Conservation (phyloP, 148 eudicot species). For the Chenopodium suecicum region DNA sequence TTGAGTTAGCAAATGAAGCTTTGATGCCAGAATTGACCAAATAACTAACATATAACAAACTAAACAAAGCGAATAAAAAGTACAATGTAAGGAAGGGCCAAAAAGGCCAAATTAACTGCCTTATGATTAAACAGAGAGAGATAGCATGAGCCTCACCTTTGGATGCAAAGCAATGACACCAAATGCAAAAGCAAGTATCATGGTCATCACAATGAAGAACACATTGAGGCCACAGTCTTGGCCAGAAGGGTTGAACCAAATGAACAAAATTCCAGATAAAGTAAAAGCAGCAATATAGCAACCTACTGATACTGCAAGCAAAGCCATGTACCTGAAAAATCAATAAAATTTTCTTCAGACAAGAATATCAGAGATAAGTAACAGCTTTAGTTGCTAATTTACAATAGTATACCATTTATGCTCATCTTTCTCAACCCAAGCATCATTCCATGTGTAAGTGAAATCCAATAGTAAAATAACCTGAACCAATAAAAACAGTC, state of each 20-base stretch:
- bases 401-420: slow-evolving; percentile 65
- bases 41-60: neutral
- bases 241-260: slow-evolving; percentile 96
- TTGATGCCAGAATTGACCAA: neutral
- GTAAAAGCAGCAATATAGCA: slow-evolving; percentile 83
- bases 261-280: slow-evolving; percentile 74
- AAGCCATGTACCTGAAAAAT: slow-evolving; percentile 79
- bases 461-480: slow-evolving; percentile 88
- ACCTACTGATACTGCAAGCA: slow-evolving; percentile 69
- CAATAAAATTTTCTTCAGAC: slow-evolving; percentile 11
- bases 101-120: neutral
- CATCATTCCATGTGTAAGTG: slow-evolving; percentile 93
- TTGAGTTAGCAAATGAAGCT: neutral
- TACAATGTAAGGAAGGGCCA: neutral
- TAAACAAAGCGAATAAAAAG: neutral
- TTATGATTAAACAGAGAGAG: neutral
- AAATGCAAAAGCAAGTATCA: slow-evolving; percentile 76
- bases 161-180: slow-evolving; percentile 90
- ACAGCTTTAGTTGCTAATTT: slow-evolving; percentile 16
- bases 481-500: slow-evolving; percentile 90
- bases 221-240: slow-evolving; percentile 92
- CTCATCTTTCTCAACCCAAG: slow-evolving; percentile 99
- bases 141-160: slow-evolving; percentile 43
- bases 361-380: neutral
- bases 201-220: slow-evolving; percentile 89